Conservation (phyloP, 2,329 filamentous ascomycete genomes). For the Aspergillus sp. region DNA sequence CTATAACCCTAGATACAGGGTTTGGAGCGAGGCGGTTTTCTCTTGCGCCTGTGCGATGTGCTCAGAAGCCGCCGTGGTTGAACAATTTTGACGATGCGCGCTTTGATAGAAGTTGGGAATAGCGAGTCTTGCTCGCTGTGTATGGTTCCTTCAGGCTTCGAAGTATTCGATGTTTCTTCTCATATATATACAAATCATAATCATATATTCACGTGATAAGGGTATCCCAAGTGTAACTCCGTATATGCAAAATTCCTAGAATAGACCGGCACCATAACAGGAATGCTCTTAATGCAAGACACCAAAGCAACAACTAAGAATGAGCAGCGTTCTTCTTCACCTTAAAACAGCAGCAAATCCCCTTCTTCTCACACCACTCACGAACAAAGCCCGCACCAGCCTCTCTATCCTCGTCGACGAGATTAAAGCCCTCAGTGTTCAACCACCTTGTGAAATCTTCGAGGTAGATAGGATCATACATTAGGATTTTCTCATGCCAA, state of each 20-base stretch:
- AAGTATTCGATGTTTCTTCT: too few relatives aligned
- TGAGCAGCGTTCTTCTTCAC: not conserved
- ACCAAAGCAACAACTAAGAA: not conserved
- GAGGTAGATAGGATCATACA: slow-evolving; percentile 87
- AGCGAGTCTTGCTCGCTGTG: too few relatives aligned
- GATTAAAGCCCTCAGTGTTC: slow-evolving; percentile 67
- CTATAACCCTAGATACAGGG: not conserved
- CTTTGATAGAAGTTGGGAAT: too few relatives aligned
- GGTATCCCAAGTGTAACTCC: slow-evolving; percentile 1
- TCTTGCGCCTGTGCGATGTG: too few relatives aligned
- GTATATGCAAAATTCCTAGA: not conserved
- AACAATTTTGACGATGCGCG: too few relatives aligned
- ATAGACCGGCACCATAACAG: not conserved
- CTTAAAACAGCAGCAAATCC: slow-evolving; percentile 73
- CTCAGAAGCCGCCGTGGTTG: too few relatives aligned
- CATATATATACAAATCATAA: not conserved
- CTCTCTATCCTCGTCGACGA: slow-evolving; percentile 65
- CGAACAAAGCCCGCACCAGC: slow-evolving; percentile 68
- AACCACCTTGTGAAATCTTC: slow-evolving; percentile 85
- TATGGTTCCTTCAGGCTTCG: too few relatives aligned
- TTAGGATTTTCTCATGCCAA: slow-evolving; percentile 90
- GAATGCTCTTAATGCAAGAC: slow-evolving; percentile 1
- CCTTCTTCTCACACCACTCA: slow-evolving; percentile 85
- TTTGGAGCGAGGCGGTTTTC: not conserved
- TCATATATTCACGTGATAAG: not conserved